Evolutionary conservation across 176 grass and related monocot genomes (phyloP), one percentile per base, ranked within the genome.

Genomic region (Saccharum spontaneum): DNA sequence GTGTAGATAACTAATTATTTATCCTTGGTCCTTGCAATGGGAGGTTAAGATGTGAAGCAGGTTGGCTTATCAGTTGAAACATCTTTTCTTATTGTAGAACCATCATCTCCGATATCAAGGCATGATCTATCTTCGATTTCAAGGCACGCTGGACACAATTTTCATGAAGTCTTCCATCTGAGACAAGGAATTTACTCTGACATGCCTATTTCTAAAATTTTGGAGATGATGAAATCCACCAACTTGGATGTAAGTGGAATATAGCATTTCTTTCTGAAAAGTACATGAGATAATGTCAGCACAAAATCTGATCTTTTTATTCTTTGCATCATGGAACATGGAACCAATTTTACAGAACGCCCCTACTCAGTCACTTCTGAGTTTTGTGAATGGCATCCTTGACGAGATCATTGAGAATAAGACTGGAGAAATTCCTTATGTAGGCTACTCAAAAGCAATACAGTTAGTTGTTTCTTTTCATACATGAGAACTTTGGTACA

Each of bases 291-390:
- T 38, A 26, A 69, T 73, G 83, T 71, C 3, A 26, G 18, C 8
- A 81, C 18, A 38, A 44, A 72, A 37, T 63, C 30, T 69, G 49
- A 48, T 52, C 59, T 55, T 77, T 74, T 78, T 60, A 67, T 61
- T 66, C 8, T 52, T 55, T 86, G 39, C 15, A 18, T 84, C n/a
- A 71, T 18, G 17, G 60, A 71, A 72, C 33, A 59, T 18, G 17
- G 61, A 72, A 73, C 40, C 55, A 49, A 55, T 80, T 62, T 77
- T 86, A 75, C 85, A 94, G 93, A 92, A 92, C 81, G 93, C 90
- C 23, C 93, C 93, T 76, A 92, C 93, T 4, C 93, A 92, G 76
- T 92, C 93, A 83, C 93, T 94, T 86, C 37, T 94, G 83, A 88
- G 85, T 76, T 84, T 94, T 81, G 88, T 86, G 57, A 94, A 92